phyloP scores from a whole-genome alignment of 2,329 filamentous ascomycete species.

The Byssothecium circinans region DNA sequence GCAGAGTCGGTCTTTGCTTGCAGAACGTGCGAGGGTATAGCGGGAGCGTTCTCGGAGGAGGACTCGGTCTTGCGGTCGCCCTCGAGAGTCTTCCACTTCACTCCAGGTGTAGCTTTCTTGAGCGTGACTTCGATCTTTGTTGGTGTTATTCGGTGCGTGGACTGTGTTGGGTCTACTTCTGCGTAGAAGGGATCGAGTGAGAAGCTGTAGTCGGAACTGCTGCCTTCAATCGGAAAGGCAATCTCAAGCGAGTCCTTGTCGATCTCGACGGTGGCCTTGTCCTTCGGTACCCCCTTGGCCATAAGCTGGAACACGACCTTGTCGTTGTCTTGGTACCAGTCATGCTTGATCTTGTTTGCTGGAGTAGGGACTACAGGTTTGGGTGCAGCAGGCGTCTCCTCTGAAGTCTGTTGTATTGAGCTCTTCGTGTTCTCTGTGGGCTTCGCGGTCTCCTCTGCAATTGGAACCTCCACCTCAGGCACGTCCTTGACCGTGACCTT shows the following conservation, averaged over 20 bases:
- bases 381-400: slow-evolving; percentile 24
- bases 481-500: slow-evolving; percentile 49
- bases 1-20: slow-evolving; percentile 30
- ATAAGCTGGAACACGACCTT: slow-evolving; percentile 66
- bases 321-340: slow-evolving; percentile 69
- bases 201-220: slow-evolving; percentile 61
- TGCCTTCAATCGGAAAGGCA: slow-evolving; percentile 59
- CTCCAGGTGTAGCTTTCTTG: slow-evolving; percentile 64
- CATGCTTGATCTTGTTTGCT: slow-evolving; percentile 64
- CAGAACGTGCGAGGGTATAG: slow-evolving; percentile 23
- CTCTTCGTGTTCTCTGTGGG: slow-evolving; percentile 1
- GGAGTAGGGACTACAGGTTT: slow-evolving; percentile 45
- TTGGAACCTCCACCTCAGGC: slow-evolving; percentile 54
- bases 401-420: slow-evolving; percentile 1
- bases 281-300: slow-evolving; percentile 64
- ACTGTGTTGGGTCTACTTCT: slow-evolving; percentile 62
- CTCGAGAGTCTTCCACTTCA: slow-evolving; percentile 69
- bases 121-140: slow-evolving; percentile 81
- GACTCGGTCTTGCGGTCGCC: slow-evolving; percentile 22
- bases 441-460: slow-evolving; percentile 34
- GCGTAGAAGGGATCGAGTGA: slow-evolving; percentile 68
- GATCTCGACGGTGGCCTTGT: slow-evolving; percentile 57
- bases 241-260: slow-evolving; percentile 55
- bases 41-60: slow-evolving; percentile 7
- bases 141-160: slow-evolving; percentile 66